Conservation (phyloP, 2,329 filamentous ascomycete genomes). For the Pseudohalonectria lignicola region DNA sequence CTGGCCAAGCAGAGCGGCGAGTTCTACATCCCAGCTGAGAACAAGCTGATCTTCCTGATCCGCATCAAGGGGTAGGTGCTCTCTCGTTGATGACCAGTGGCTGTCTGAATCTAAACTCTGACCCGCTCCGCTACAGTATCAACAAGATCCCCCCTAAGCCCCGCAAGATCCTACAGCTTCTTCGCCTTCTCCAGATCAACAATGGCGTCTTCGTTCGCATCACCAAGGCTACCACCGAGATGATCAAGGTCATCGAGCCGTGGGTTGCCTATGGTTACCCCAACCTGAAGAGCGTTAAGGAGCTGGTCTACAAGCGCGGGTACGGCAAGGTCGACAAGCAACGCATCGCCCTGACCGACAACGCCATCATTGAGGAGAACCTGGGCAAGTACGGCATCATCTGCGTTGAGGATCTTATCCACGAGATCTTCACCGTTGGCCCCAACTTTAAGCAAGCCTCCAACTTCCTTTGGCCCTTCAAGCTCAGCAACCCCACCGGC, state of each 20-base stretch:
- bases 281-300: slow-evolving; percentile 97
- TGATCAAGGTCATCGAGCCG: slow-evolving; percentile 97
- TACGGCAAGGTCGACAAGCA: slow-evolving; percentile 99
- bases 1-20: slow-evolving; percentile 84
- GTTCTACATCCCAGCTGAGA: slow-evolving; percentile 89
- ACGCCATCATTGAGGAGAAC: slow-evolving; percentile 91
- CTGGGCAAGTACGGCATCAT: slow-evolving; percentile 98
- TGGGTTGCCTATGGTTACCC: slow-evolving; percentile 99
- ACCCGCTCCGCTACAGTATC: no score
- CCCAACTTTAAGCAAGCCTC: slow-evolving; percentile 99
- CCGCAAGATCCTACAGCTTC: slow-evolving; percentile 98
- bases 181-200: slow-evolving; percentile 99
- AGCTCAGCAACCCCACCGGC: slow-evolving; percentile 96
- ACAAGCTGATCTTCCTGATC: slow-evolving; percentile 94
- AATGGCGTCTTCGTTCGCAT: slow-evolving; percentile 96
- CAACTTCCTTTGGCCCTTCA: slow-evolving; percentile 99
- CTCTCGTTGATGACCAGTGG: no score
- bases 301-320: slow-evolving; percentile 99
- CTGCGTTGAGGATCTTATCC: slow-evolving; percentile 98
- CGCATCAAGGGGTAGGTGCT: slow-evolving; percentile 85
- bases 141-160: slow-evolving; percentile 99
- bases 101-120: no score
- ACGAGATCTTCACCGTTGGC: slow-evolving; percentile 97
- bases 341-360: slow-evolving; percentile 92
- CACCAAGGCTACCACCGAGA: slow-evolving; percentile 95